Evolutionary conservation across 495 filamentous ascomycete genomes (phyloP).

Genomic region (Letharia columbiana): DNA sequence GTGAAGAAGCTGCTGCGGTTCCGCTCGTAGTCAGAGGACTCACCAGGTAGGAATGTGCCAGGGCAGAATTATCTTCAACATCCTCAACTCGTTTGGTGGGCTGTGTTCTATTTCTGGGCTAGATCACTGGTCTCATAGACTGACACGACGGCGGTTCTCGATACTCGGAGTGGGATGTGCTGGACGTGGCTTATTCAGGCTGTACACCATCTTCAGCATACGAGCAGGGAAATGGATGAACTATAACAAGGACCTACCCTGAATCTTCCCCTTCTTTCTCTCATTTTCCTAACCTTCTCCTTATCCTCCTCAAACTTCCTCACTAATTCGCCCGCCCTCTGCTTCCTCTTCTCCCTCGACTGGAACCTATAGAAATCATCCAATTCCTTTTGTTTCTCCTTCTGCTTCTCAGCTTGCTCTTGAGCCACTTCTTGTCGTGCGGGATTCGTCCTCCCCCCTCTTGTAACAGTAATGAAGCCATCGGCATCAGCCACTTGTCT

Average conservation of each 20-base stretch:
- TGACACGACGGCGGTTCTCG: neutral
- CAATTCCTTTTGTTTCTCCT: conserved; percentile 57
- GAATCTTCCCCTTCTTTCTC: conserved; percentile 41
- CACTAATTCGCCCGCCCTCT: conserved; percentile 58
- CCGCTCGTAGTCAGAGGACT: neutral
- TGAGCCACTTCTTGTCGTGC: conserved; percentile 67
- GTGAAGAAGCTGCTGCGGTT: neutral
- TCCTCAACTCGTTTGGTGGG: neutral
- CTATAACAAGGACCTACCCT: conserved; percentile 31
- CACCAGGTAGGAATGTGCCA: neutral
- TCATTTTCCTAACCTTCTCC: conserved; percentile 45
- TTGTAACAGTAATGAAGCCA: conserved; percentile 85
- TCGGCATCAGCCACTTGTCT: conserved; percentile 82
- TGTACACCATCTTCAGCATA: conserved; percentile 25
- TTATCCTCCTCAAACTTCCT: conserved; percentile 47
- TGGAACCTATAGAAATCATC: conserved; percentile 94
- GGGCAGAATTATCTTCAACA: neutral
- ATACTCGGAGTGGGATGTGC: neutral
- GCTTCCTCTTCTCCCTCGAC: conserved; percentile 79
- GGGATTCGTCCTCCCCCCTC: conserved; percentile 62
- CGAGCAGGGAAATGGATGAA: neutral
- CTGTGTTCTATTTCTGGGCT: neutral
- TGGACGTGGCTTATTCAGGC: conserved; percentile 34
- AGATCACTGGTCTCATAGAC: neutral
- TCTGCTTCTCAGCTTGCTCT: conserved; percentile 61